Percentiles rank a stretch among this genome's conserved stretches.
phyloP scores from a whole-genome alignment of 1,284 basidiomycete species.

The Puccinia polysora region DNA sequence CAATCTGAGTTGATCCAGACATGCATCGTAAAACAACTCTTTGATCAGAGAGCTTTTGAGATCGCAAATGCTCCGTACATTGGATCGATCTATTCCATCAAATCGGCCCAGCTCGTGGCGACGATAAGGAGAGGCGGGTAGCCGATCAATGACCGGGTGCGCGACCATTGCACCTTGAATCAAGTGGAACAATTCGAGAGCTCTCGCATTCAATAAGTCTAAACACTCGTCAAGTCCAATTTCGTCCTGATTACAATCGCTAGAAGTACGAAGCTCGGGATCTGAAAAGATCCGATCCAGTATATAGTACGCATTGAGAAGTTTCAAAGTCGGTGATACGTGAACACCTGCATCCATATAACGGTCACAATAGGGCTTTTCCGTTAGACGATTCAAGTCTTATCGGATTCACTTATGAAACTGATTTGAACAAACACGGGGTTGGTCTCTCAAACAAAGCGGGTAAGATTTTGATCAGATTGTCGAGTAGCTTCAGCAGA shows the following conservation, averaged over 20 bases:
- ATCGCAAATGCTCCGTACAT: too few relatives aligned
- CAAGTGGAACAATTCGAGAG: too few relatives aligned
- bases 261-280: not conserved
- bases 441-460: not conserved
- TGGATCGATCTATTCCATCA: too few relatives aligned
- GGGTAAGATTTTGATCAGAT: not conserved
- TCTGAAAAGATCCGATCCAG: slow-evolving; percentile 9
- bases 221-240: too few relatives aligned
- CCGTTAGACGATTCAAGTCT: not conserved
- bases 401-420: not conserved
- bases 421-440: slow-evolving; percentile 2
- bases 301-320: not conserved
- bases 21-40: not conserved
- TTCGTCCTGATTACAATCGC: too few relatives aligned
- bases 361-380: not conserved
- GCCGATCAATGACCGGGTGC: too few relatives aligned
- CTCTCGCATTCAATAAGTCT: too few relatives aligned
- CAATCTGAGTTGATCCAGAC: slow-evolving; percentile 12
- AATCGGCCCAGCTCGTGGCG: too few relatives aligned
- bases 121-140: too few relatives aligned
- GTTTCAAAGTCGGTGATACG: slow-evolving; percentile 7
- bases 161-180: too few relatives aligned
- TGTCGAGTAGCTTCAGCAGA: not conserved
- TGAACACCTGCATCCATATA: not conserved
- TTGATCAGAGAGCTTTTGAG: slow-evolving; percentile 7